Evolutionary conservation across 129 eudicot species (phyloP), one percentile per base, ranked within the genome.

Genomic region (Escallonia rubra): DNA sequence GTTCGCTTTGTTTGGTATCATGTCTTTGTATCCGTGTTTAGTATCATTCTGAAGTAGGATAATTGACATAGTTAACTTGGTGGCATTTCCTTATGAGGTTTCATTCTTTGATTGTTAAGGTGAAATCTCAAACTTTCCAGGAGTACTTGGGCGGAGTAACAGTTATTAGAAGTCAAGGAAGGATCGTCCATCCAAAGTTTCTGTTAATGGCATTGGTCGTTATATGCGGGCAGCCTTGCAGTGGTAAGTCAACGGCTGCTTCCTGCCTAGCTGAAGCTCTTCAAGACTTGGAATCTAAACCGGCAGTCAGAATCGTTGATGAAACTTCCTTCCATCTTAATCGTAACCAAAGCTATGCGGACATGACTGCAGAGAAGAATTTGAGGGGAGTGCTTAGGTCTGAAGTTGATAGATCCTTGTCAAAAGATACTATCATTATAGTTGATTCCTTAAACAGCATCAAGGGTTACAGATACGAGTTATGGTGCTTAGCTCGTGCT

Each of bases 401-500:
- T 0, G 99, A 93, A 89, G 99, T 93, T n/a, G 99, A 93, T 59
- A 79, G 96, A 78, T 89, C 96, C 7, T 57, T 93, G 34, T 80
- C 96, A 34, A 84, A 74, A 79, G 96, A 93, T 49, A 84, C 49
- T 59, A 89, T 93, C 40, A 73, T 89, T 14, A 82, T 93, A 57
- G 93, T 93, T 3, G 99, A 89, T 83, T 93, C 99, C 8, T 64
- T 93, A 54, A 93, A 93, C 72, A 89, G 86, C 95, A 93, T 93
- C 40, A 89, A 93, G 74, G 96, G 99, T 63, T 93, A 93, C 71
- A 80, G 99, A 85, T 93, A 93, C 42, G 99, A 93, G 87, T 76
- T 93, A 52, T 93, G 99, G 99, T 93, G 98, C 55, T 66, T 93
- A 53, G 96, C 98, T 38, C 92, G 98, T 15, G 96, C 95, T 69